These are phyloP conservation scores for Senna siamea DNA, from an alignment of 306 rosid genomes.

Conservation along the genomic window DNA sequence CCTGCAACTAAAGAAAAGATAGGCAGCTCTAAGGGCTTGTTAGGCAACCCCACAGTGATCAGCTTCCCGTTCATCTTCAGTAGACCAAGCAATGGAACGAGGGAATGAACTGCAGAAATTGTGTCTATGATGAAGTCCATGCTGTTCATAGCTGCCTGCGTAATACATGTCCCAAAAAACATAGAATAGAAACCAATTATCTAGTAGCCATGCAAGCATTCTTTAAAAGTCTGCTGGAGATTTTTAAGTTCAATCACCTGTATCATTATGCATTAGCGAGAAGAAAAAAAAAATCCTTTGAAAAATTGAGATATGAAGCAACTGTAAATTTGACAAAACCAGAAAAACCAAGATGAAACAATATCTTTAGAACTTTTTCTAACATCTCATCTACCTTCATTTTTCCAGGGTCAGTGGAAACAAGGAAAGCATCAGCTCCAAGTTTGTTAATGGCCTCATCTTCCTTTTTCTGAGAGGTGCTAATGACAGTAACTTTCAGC, in stretches of 20 bases:
- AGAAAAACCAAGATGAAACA: conserved; percentile 10
- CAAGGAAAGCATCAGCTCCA: conserved; percentile 85
- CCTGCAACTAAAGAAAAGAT: conserved; percentile 65
- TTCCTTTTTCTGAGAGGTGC: conserved; percentile 70
- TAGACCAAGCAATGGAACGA: conserved; percentile 67
- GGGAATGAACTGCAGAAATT: conserved; percentile 76
- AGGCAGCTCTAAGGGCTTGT: conserved; percentile 79
- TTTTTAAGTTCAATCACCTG: too few relatives aligned
- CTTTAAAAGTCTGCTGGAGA: too few relatives aligned
- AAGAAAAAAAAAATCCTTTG: neutral
- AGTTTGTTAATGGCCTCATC: conserved; percentile 67
- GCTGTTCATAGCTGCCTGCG: conserved; percentile 75
- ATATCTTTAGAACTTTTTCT: neutral
- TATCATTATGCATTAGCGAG: neutral
- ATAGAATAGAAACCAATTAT: neutral
- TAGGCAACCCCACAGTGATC: conserved; percentile 75
- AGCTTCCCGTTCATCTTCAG: conserved; percentile 89
- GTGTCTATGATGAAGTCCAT: conserved; percentile 93
- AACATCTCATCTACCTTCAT: conserved; percentile 53
- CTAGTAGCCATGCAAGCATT: too few relatives aligned
- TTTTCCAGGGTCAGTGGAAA: conserved; percentile 64
- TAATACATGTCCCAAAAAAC: conserved; percentile 1
- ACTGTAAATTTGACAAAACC: conserved; percentile 15
- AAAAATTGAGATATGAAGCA: conserved; percentile 3
- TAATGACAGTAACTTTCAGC: conserved; percentile 90